phyloP scores from a whole-genome alignment of 352 stramenopile species.

The Phytopythium montanum region DNA sequence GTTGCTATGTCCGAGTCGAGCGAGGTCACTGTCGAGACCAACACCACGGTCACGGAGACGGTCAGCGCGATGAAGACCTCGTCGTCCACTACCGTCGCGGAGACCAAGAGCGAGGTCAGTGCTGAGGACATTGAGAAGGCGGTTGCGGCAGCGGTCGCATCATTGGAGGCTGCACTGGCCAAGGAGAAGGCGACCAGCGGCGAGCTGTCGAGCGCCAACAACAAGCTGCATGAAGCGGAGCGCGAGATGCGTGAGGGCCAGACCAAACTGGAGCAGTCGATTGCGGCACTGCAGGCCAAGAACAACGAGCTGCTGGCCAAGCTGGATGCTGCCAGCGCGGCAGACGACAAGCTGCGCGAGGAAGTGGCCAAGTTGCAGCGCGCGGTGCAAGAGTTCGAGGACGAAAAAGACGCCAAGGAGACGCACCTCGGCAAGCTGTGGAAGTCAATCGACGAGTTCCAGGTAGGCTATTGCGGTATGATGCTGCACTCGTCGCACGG shows the following conservation, averaged over 20 bases:
- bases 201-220: slow-evolving; percentile 15
- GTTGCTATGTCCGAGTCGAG: slow-evolving; percentile 4
- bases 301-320: slow-evolving; percentile 11
- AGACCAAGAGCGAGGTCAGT: slow-evolving; percentile 8
- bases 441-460: slow-evolving; percentile 50
- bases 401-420: slow-evolving; percentile 37
- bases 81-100: slow-evolving; percentile 8
- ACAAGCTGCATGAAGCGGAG: slow-evolving; percentile 18
- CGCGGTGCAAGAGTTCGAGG: slow-evolving; percentile 24
- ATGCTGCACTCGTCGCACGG: background rate
- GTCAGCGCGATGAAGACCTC: slow-evolving; percentile 9
- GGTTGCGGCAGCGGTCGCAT: slow-evolving; percentile 9
- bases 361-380: slow-evolving; percentile 26
- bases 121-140: slow-evolving; percentile 8
- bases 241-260: slow-evolving; percentile 17
- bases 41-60: slow-evolving; percentile 10
- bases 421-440: slow-evolving; percentile 48
- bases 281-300: slow-evolving; percentile 13
- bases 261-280: slow-evolving; percentile 19
- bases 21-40: slow-evolving; percentile 2
- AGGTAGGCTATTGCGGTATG: slow-evolving; percentile 6
- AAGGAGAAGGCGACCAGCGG: slow-evolving; percentile 13
- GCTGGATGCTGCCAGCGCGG: slow-evolving; percentile 10
- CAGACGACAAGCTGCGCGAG: slow-evolving; percentile 10
- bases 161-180: slow-evolving; percentile 19